A percentile compares a stretch with the other conserved stretches of the same genome.
Evolutionary conservation across 75 land plant species (phyloP).

Genomic region (Ceratopteris richardii): DNA sequence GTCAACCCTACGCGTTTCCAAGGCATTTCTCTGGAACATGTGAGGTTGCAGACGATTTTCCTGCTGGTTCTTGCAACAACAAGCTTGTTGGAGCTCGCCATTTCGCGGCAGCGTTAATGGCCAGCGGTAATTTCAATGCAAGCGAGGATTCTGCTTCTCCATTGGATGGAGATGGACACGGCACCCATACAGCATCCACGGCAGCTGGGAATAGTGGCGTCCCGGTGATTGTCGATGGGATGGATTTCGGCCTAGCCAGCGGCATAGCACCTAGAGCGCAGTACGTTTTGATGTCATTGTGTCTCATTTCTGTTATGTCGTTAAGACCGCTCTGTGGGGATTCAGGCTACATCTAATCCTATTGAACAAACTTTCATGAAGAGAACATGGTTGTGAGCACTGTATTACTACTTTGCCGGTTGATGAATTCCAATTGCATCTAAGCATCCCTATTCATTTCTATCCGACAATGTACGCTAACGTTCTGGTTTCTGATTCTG

Average conservation of each 20-base stretch:
- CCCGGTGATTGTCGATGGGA: conserved; percentile 36
- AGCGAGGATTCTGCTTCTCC: conserved; percentile 70
- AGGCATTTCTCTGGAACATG: conserved; percentile 57
- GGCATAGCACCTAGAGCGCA: conserved; percentile 71
- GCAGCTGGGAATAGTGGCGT: conserved; percentile 55
- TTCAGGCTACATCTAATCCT: too few relatives aligned
- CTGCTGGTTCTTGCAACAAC: conserved; percentile 74
- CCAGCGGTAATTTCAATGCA: conserved; percentile 71
- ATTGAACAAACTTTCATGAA: too few relatives aligned
- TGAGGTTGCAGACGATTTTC: conserved; percentile 68
- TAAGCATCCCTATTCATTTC: too few relatives aligned
- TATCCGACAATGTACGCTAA: too few relatives aligned
- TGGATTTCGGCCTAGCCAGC: conserved; percentile 48
- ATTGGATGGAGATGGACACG: conserved; percentile 91
- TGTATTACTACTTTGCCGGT: too few relatives aligned
- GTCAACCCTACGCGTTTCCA: conserved; percentile 38
- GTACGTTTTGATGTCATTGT: conserved; percentile 21
- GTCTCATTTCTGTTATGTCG: too few relatives aligned
- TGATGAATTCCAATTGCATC: too few relatives aligned
- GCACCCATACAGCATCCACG: conserved; percentile 64
- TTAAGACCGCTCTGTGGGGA: too few relatives aligned
- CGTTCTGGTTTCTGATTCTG: too few relatives aligned
- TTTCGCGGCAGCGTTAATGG: conserved; percentile 78
- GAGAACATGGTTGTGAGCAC: too few relatives aligned
- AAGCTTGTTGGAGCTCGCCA: conserved; percentile 83